Conservation (phyloP, 371 early-diverging fungal species). For the Mortierella sp. region DNA sequence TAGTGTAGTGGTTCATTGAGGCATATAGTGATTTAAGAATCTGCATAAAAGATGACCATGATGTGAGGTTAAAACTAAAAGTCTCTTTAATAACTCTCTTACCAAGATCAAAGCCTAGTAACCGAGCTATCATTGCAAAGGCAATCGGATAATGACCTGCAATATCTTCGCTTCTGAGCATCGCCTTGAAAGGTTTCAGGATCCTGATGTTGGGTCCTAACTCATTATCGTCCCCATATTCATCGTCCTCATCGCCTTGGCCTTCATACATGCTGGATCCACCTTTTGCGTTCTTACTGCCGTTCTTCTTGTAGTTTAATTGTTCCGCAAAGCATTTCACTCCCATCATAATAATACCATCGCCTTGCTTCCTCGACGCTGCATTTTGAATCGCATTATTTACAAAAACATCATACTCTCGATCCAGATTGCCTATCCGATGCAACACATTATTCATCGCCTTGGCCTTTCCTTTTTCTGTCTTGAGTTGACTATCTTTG, state of each 20-base stretch:
- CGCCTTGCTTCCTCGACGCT: slow-evolving; percentile 50
- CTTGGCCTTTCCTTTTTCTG: slow-evolving; percentile 30
- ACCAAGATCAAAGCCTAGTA: slow-evolving; percentile 56
- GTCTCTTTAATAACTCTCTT: neutral
- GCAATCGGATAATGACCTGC: slow-evolving; percentile 56
- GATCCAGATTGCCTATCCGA: slow-evolving; percentile 43
- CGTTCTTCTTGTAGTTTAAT: slow-evolving; percentile 6
- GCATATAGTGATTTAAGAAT: neutral
- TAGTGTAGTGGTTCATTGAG: neutral
- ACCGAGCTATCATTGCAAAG: slow-evolving; percentile 50
- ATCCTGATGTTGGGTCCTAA: slow-evolving; percentile 47
- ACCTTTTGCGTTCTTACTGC: neutral
- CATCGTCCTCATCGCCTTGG: slow-evolving; percentile 16
- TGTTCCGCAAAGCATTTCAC: slow-evolving; percentile 56
- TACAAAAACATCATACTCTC: slow-evolving; percentile 55
- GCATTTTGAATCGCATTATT: slow-evolving; percentile 56
- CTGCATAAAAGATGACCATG: neutral
- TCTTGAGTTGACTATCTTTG: slow-evolving; percentile 45
- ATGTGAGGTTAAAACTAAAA: neutral
- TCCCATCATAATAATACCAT: slow-evolving; percentile 56
- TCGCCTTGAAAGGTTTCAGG: slow-evolving; percentile 47
- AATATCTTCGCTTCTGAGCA: slow-evolving; percentile 38
- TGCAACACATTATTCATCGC: slow-evolving; percentile 41
- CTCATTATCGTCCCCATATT: slow-evolving; percentile 9
- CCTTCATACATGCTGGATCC: neutral